Evolutionary conservation across 768 basidiomycete species (phyloP), one percentile per base, ranked within the genome.

Genomic region (Serendipita vermifera): DNA sequence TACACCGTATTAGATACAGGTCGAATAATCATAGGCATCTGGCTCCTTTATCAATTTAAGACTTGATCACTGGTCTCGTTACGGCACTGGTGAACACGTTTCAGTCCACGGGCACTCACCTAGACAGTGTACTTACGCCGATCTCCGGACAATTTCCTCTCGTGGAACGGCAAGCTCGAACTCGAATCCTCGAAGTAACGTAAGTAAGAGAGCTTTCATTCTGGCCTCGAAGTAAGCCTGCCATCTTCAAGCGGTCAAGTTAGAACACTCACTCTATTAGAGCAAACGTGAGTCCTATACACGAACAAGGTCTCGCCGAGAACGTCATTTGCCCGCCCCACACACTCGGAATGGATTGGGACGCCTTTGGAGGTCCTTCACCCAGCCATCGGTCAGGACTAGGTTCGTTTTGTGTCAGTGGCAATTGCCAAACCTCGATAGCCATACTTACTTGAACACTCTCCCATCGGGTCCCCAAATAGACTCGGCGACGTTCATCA

Each of bases 141-240:
- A 51, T 24, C 9, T 31, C 27, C 32, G 26, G 15, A 51, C n/a
- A 22, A 51, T 31, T n/a, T 51, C 46, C 17, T 31, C 27, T 29
- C 32, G 9, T 2, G 5, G 24, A 9, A 43, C 40, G 9, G 9
- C 40, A 11, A 43, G 40, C 20, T 43, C 24, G 24, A 43, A 43
- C 26, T 43, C 40, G 24, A 65, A 65, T 17, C 35, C 41, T 31
- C 64, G 64, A 13, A 65, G 32, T 33, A 65, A 38, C 0, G 61
- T 58, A 48, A 65, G 65, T 3, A 65, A 40, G 11, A 65, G 55
- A 0, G 64, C 64, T 33, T 65, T 65, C 57, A 64, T 62, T 58
- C 64, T 65, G 22, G 13, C 6, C 26, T 9, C 7, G 38, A 24
- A 35, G 35, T 27, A 11, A 43, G 40, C 11, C 40, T 43, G n/a